A percentile compares a stretch with the other conserved stretches of the same genome.
Conservation (phyloP, 192 early-diverging fungal genomes). For the Oehlia diaphana region DNA sequence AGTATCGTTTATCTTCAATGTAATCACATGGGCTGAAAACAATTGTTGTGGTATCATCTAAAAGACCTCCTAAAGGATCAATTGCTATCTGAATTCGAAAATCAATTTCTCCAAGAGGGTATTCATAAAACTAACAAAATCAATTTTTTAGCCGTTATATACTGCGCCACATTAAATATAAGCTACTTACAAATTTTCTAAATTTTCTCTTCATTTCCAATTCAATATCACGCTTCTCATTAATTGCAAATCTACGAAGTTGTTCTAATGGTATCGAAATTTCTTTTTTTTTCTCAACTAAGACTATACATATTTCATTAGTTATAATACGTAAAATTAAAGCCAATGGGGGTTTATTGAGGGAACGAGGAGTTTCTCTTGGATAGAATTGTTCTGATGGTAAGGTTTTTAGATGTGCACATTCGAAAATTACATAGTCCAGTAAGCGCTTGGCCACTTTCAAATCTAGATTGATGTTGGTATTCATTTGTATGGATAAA, state of each 20-base stretch:
- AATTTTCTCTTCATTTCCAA: background rate
- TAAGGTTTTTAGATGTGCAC: background rate
- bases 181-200: background rate
- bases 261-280: background rate
- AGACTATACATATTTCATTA: background rate
- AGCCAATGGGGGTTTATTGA: background rate
- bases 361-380: background rate
- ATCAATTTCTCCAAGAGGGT: background rate
- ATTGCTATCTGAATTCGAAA: background rate
- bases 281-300: background rate
- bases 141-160: background rate
- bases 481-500: background rate
- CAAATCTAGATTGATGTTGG: background rate
- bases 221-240: background rate
- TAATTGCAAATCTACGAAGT: background rate
- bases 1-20: background rate
- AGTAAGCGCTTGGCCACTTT: background rate
- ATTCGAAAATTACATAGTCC: background rate
- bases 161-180: background rate
- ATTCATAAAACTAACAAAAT: background rate
- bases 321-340: background rate
- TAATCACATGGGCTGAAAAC: background rate
- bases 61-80: background rate
- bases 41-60: background rate
- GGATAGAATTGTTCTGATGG: background rate